Evolutionary conservation across 148 eudicot genomes (phyloP).

Genomic region (Chenopodium berlandieri): DNA sequence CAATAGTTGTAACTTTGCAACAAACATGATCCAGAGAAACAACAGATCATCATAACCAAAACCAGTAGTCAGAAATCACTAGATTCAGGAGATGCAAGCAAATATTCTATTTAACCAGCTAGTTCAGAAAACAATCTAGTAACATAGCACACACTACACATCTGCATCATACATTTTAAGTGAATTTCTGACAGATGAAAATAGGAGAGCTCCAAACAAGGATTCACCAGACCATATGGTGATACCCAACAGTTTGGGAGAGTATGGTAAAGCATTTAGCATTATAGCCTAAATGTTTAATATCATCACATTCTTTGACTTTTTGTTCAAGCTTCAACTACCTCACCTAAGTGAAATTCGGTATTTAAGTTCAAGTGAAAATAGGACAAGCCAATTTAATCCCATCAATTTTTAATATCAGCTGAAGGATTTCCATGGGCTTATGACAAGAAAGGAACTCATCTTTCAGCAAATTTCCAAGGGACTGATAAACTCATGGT

Average conservation of each 20-base stretch:
- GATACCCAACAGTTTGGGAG: neutral
- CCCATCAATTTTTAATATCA: neutral
- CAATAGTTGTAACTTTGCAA: neutral
- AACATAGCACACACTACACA: neutral
- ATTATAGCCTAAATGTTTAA: neutral
- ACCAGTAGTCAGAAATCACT: neutral
- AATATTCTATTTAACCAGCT: neutral
- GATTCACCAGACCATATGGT: neutral
- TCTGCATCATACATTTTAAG: neutral
- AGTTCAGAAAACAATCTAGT: neutral
- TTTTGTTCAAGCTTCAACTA: neutral
- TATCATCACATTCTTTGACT: neutral
- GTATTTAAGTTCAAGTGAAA: neutral
- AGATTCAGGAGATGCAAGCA: neutral
- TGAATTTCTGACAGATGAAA: neutral
- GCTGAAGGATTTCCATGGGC: neutral
- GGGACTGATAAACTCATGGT: neutral
- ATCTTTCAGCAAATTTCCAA: neutral
- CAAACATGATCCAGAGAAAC: neutral
- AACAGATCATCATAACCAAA: neutral
- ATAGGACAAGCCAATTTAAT: neutral
- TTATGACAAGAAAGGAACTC: neutral
- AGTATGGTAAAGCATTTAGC: neutral
- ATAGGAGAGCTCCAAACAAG: slow-evolving; percentile 1
- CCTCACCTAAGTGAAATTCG: neutral